Base-by-base conservation (phyloP, 352 stramenopile species). In the Pythium apleroticum region DNA sequence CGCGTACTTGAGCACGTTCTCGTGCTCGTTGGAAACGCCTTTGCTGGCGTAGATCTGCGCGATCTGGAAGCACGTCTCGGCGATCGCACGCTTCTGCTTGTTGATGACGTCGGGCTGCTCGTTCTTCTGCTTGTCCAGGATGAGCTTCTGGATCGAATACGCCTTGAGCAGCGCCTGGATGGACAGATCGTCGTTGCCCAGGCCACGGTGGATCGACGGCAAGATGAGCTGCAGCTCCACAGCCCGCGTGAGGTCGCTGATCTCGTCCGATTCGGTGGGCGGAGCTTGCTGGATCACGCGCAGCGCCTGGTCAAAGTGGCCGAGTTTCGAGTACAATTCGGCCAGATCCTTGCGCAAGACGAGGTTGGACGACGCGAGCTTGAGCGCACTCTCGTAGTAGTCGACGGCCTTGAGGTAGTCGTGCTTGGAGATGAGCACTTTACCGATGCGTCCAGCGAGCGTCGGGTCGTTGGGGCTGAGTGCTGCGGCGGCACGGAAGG, bases 321-420 rank as follows among this genome's bases (percentile, higher is more conserved):
- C 72, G 15, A 98, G 73, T 65, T 96, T 95, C 10, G 90, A 63
- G 67, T 96, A 97, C 24, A 98, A 67, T 63, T 92, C 85, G 1
- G 90, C 90, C 5, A 98, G 77, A 68, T 98, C 93, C 64, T 93
- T 93, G 20, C 91, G 84, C 14, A 98, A 63, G 45, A 89, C 66
- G 19, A 93, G 76, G 60, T 94, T 95, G 19, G 70, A 66, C 14
- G 89, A 81, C 19, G 84, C 74, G 37, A 93, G 73, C 46, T 93
- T 85, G 45, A 98, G 66, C 14, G 93, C 90, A 28, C 81, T 91
- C 60, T 97, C 86, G 70, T 98, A 98, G 77, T 98, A 98, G 28
- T 97, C 90, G 9, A 98, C 83, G 24, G 95, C 94, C 60, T 95
- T 89, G 54, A 90, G 63, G 69, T 98, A 98, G 75, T 98, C 91